phyloP scores from a whole-genome alignment of 495 filamentous ascomycete genomes.

The Penicillium samsonianum region DNA sequence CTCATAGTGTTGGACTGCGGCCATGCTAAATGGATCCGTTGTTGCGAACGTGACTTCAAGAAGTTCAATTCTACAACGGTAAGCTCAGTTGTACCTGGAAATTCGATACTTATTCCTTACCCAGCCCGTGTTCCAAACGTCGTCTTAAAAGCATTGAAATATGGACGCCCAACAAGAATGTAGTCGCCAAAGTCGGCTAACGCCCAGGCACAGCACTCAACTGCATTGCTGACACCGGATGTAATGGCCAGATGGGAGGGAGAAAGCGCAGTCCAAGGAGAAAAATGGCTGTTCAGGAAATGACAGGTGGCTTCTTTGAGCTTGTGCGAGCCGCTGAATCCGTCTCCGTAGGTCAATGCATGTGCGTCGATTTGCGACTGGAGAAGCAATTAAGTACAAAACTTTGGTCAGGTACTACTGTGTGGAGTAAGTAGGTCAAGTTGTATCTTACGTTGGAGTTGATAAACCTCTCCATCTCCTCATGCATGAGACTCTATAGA shows the following conservation, averaged over 20 bases:
- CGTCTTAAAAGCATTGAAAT: constrained; percentile 27
- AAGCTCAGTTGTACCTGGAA: constrained; percentile 6
- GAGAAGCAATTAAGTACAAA: too few species aligned
- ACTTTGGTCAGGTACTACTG: too few species aligned
- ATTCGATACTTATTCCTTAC: background rate
- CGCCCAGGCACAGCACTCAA: constrained; percentile 32
- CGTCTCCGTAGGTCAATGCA: constrained; percentile 33
- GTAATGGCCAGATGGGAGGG: constrained; percentile 28
- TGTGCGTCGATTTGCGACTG: too few species aligned
- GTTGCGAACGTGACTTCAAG: constrained; percentile 40
- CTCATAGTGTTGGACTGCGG: constrained; percentile 33
- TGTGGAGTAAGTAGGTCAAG: too few species aligned
- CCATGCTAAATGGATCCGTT: constrained; percentile 43
- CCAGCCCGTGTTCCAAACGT: constrained; percentile 10
- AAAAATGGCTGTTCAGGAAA: constrained; percentile 30
- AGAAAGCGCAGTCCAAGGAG: constrained; percentile 13
- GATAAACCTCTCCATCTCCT: constrained; percentile 17
- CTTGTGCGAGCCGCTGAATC: constrained; percentile 22
- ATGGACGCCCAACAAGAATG: constrained; percentile 31
- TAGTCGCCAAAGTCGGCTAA: constrained; percentile 33
- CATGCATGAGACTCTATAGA: too few species aligned
- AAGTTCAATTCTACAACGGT: constrained; percentile 24
- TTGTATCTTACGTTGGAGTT: too few species aligned
- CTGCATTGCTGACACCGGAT: constrained; percentile 28
- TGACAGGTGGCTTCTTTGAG: constrained; percentile 27